Percentiles rank a stretch among this genome's conserved stretches.
phyloP scores from a whole-genome alignment of 352 stramenopile species.

The Globisporangium splendens region DNA sequence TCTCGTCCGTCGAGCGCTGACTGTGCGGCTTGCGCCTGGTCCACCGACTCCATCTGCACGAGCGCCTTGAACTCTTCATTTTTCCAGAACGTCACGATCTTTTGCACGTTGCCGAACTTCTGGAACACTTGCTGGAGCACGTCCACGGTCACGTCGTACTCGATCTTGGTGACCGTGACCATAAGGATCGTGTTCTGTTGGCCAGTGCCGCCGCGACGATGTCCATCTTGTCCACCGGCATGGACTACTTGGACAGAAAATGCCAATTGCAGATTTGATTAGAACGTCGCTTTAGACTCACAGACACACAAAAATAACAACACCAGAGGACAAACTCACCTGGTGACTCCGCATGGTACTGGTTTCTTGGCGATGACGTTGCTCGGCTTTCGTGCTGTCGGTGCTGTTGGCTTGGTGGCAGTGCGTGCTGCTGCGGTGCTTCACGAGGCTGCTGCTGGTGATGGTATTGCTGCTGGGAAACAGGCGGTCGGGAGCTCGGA shows the following conservation, averaged over 20 bases:
- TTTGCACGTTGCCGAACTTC: constrained; percentile 82
- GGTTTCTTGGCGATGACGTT: neutral
- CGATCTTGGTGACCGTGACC: constrained; percentile 76
- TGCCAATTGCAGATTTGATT: neutral
- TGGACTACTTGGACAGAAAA: neutral
- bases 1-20: constrained; percentile 70
- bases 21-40: constrained; percentile 69
- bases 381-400: constrained; percentile 15
- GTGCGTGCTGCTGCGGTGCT: constrained; percentile 24
- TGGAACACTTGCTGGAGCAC: constrained; percentile 82
- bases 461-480: constrained; percentile 9
- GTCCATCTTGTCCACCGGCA: constrained; percentile 8
- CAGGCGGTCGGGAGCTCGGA: neutral
- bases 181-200: constrained; percentile 70
- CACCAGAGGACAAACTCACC: neutral
- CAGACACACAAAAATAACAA: neutral
- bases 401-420: constrained; percentile 1
- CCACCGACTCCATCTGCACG: constrained; percentile 73
- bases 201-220: constrained; percentile 30
- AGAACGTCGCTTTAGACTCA: neutral
- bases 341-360: constrained; percentile 8
- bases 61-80: constrained; percentile 80
- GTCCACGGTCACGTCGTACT: constrained; percentile 80
- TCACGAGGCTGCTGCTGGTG: constrained; percentile 2
- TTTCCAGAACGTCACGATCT: constrained; percentile 83